Percentiles rank a stretch among this genome's conserved stretches.
These are phyloP conservation scores for Hyphopichia pseudoburtonii DNA, from an alignment of 1,139 yeast species.

Conservation along the genomic window DNA sequence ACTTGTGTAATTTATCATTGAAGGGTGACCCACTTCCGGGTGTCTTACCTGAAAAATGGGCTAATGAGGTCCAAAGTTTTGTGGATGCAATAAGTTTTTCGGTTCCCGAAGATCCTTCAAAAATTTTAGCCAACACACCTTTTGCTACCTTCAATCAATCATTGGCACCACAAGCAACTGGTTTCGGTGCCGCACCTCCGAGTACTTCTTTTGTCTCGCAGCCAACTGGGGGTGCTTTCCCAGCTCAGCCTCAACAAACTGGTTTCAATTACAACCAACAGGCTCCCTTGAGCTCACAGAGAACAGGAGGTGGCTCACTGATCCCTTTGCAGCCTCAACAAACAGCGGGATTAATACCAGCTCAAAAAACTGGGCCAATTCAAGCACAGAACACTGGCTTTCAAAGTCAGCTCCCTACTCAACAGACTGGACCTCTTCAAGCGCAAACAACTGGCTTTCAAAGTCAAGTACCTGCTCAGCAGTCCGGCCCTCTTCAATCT, in stretches of 20 bases:
- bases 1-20: slow-evolving; percentile 75
- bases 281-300: slow-evolving; percentile 31
- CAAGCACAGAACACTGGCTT: slow-evolving; percentile 38
- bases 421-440: slow-evolving; percentile 36
- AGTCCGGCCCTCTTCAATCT: too few relatives aligned
- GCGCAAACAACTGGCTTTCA: slow-evolving; percentile 32
- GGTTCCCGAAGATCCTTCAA: slow-evolving; percentile 60
- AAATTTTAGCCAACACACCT: slow-evolving; percentile 47
- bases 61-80: slow-evolving; percentile 81
- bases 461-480: slow-evolving; percentile 32
- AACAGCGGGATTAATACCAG: slow-evolving; percentile 47
- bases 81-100: slow-evolving; percentile 86
- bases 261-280: slow-evolving; percentile 12
- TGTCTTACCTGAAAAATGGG: slow-evolving; percentile 66
- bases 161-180: slow-evolving; percentile 24
- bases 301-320: slow-evolving; percentile 46
- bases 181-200: slow-evolving; percentile 20
- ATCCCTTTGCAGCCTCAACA: slow-evolving; percentile 51
- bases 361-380: slow-evolving; percentile 38
- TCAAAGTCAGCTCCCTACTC: slow-evolving; percentile 23
- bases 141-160: slow-evolving; percentile 34
- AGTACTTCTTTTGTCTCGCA: slow-evolving; percentile 34
- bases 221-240: slow-evolving; percentile 36
- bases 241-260: slow-evolving; percentile 19
- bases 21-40: slow-evolving; percentile 79